Percentiles rank a stretch among this genome's conserved stretches.
Evolutionary conservation across 75 land plant species (phyloP).

Genomic region (Selaginella moellendorffii): DNA sequence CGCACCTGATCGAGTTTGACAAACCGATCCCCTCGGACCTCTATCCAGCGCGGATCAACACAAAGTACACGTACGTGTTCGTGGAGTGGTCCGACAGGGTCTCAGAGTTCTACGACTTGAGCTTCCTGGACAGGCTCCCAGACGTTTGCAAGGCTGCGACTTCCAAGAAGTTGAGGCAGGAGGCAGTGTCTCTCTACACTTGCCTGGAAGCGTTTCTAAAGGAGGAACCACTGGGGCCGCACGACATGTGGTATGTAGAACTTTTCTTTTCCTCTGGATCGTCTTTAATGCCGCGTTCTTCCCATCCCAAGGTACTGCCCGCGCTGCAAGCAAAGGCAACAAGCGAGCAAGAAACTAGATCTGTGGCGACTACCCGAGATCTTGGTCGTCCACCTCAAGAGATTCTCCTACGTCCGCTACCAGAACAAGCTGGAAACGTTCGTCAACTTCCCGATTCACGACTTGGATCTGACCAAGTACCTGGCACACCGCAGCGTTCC

Average conservation of each 20-base stretch:
- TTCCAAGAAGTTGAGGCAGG: neutral
- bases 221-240: constrained; percentile 5
- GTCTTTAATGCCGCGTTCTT: neutral
- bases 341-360: constrained; percentile 5
- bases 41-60: neutral
- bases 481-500: neutral
- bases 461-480: constrained; percentile 4
- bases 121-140: neutral
- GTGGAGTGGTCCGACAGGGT: neutral
- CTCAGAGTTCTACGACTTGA: neutral
- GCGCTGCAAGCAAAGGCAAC: neutral
- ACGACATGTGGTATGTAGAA: constrained; percentile 7
- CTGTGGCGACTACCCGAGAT: constrained; percentile 4
- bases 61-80: neutral
- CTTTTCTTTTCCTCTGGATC: neutral
- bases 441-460: constrained; percentile 6
- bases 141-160: neutral
- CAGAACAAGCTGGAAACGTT: constrained; percentile 6
- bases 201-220: constrained; percentile 7
- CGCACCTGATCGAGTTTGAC: neutral
- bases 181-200: constrained; percentile 9
- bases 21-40: neutral
- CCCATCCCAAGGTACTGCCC: neutral
- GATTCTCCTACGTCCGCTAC: neutral
- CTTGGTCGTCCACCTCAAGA: neutral